Base-by-base conservation (phyloP, 371 early-diverging fungal species). In the Haplosporangium sp. region DNA sequence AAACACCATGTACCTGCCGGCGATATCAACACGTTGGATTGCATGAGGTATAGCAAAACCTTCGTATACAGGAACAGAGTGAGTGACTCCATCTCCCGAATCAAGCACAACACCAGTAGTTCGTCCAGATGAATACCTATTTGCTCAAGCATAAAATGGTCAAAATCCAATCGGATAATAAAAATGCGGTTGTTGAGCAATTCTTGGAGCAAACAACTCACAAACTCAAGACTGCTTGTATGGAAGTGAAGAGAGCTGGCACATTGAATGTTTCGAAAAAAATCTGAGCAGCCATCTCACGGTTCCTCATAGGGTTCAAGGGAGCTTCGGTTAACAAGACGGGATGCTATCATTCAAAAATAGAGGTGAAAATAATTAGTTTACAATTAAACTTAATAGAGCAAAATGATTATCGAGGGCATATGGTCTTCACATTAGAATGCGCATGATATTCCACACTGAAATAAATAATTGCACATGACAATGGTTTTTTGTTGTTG, bases 41-140 rank as follows among this genome's bases (percentile, higher is more conserved):
- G 99, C 99, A 86, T 96, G 94, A 76, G 99, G 99, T 69, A 99
- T 94, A 57, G 99, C 92, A 86, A 98, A 99, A 87, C 99, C 99
- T 91, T 99, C 99, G 88, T 99, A 99, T 84, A 99, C 98, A 68
- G 99, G 99, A 65, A 99, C 99, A 58, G 98, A 96, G 94, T 99
- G 99, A 81, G 99, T 94, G 70, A 99, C 99, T 96, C 99, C 99
- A 89, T 99, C 99, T 85, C 99, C 99, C 67, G 99, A 99, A 89
- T 99, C 99, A 61, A 99, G 92, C 67, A 99, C 99, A 74, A 99
- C 97, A 94, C 99, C 99, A 69, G 99, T 99, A 78, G 99, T 99
- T 92, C 99, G 97, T 84, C 99, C 99, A 74, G 99, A 78, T 17
- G 79, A 78, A 63, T 78, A 78, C 79, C 79, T 78, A 60, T 48